These are phyloP conservation scores for Claviceps sp. DNA, from an alignment of 2,329 filamentous ascomycete species.

Conservation along the genomic window DNA sequence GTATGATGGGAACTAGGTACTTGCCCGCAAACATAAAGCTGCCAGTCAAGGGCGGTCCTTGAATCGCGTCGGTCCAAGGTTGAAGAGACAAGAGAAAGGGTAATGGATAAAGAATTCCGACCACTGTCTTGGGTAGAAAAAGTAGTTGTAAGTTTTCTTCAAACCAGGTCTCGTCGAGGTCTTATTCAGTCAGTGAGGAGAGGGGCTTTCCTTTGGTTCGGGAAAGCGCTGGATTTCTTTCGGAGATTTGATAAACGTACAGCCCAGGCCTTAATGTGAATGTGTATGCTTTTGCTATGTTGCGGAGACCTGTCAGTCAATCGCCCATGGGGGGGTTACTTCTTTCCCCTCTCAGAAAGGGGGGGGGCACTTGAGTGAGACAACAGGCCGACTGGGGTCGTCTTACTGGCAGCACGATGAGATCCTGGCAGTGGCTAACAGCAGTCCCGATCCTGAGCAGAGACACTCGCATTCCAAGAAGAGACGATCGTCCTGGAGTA, in stretches of 20 bases:
- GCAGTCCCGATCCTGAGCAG: conserved; percentile 21
- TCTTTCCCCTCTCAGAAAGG: conserved; percentile 14
- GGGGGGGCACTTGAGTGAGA: conserved; percentile 19
- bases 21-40: conserved; percentile 46
- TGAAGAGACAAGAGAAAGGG: conserved; percentile 21
- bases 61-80: conserved; percentile 13
- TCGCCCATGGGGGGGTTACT: conserved; percentile 17
- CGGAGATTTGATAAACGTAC: conserved; percentile 26
- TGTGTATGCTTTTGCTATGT: conserved; percentile 18
- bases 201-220: conserved; percentile 15
- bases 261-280: conserved; percentile 15
- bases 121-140: conserved; percentile 25
- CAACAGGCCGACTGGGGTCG: conserved; percentile 17
- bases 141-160: conserved; percentile 17
- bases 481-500: conserved; percentile 12
- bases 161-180: conserved; percentile 25
- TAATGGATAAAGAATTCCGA: conserved; percentile 21
- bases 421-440: conserved; percentile 19
- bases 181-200: conserved; percentile 20
- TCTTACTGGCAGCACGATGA: conserved; percentile 20
- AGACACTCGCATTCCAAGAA: conserved; percentile 26
- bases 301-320: conserved; percentile 18
- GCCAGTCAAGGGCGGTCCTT: conserved; percentile 15
- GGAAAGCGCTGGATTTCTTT: conserved; percentile 16
- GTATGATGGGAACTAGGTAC: conserved; percentile 39